Evolutionary conservation across 2,329 filamentous ascomycete genomes (phyloP).

Genomic region (Plectosphaerella cucumerina): DNA sequence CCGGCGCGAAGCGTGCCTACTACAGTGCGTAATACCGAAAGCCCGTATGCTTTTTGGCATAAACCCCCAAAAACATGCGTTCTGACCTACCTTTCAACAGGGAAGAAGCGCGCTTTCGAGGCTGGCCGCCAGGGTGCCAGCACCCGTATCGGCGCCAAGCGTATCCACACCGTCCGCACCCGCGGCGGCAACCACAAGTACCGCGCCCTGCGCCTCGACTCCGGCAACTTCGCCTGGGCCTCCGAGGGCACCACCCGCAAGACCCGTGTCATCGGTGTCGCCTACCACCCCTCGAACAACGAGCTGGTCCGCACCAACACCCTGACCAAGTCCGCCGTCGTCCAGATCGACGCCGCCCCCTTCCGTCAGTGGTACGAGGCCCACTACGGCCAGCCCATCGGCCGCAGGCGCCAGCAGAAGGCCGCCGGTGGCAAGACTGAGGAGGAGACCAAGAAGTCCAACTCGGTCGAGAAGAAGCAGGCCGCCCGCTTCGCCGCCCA

Average conservation of each 20-base stretch:
- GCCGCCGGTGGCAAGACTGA: constrained; percentile 51
- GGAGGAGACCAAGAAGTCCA: constrained; percentile 87
- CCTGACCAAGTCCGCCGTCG: constrained; percentile 96
- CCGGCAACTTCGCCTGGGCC: constrained; percentile 99
- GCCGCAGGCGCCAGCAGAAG: constrained; percentile 78
- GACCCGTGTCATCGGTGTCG: constrained; percentile 97
- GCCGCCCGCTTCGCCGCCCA: constrained; percentile 72
- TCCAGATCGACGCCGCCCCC: constrained; percentile 97
- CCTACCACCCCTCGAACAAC: constrained; percentile 99
- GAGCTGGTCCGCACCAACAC: constrained; percentile 99
- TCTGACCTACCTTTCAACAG: constrained; percentile 65
- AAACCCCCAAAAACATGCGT: constrained; percentile 51
- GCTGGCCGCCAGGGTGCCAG: constrained; percentile 98
- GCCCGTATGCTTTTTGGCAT: constrained; percentile 53
- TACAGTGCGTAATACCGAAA: constrained; percentile 74
- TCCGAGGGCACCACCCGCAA: constrained; percentile 98
- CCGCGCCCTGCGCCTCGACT: constrained; percentile 97
- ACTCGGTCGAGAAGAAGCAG: constrained; percentile 95
- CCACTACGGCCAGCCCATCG: constrained; percentile 90
- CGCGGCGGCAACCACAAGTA: constrained; percentile 99
- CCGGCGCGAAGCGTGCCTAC: constrained; percentile 95
- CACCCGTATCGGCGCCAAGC: constrained; percentile 97
- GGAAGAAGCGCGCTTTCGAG: constrained; percentile 99
- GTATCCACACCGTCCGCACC: constrained; percentile 93
- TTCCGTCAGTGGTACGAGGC: constrained; percentile 99